Evolutionary conservation across 768 basidiomycete species (phyloP), one percentile per base, ranked within the genome.

Genomic region (Solioccasus polychromus): DNA sequence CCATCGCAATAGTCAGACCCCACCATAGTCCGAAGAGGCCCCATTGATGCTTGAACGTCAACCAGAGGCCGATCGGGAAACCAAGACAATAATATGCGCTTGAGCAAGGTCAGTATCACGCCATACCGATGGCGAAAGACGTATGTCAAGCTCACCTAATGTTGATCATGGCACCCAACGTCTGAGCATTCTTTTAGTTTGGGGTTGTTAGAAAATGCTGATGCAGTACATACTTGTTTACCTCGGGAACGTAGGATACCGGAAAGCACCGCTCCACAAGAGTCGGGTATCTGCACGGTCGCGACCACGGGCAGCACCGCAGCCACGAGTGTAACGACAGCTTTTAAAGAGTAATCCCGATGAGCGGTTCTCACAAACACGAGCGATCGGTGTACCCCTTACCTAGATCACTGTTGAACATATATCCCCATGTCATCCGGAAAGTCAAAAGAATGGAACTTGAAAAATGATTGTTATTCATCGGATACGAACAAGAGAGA

Each of bases 171-270:
- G 92, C 91, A 8, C 92, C 91, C 2, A 82, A 75, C 37, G 84
- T 78, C 77, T 90, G 61, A 2, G 19, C 4, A 29, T 18, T 22
- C 14, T 24, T 24, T 45, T 18, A 19, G 32, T 44, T 42, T 15
- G 23, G 24, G n/a, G n/a, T n/a, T 5, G 34, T 22, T 1, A 14
- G 17, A 26, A 28, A 7, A 10, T 6, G 18, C 2, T 9, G 1
- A 2, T 43, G 35, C 22, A 30, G 14, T 5, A 55, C 67, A 12
- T 39, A 74, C 82, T 63, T 88, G 88, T 63, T 85, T 88, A 5
- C 94, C 92, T 30, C 80, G 70, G 0, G 93, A 85, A 24, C 95
- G 76, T 34, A 99, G 68, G 50, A 96, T 81, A 2, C 93, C 92
- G 2, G 76, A 78, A 0, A 85, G 77, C 4, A 92, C 82, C 0